Base-by-base conservation (phyloP, 768 basidiomycete genomes). In the Bullera alba region DNA sequence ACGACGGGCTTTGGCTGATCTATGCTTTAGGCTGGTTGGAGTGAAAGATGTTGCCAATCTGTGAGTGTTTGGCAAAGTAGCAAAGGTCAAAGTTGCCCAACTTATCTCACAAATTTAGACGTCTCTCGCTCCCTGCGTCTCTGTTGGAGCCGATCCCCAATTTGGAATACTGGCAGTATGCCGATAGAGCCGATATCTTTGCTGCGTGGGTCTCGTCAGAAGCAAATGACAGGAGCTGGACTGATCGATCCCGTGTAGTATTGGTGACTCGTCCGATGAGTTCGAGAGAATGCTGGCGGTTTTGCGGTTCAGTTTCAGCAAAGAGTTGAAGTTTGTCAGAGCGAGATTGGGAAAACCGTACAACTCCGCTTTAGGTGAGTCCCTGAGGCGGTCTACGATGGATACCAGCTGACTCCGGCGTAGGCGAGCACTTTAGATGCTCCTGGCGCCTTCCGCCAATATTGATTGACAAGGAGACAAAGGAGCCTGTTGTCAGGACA, bases 31-130 rank as follows among this genome's bases (percentile, higher is more conserved):
- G 29, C 53, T 70, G 32, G 77, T 95, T 27, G 91, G 90, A 5
- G 89, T 93, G 37, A 91, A 92, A 75, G 92, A 95, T 69, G 87
- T 96, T 55, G 91, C 90, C 55, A 79, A 90, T 27, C 87, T 95
- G 91, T 91, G 62, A 53, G 83, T 80, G 23, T 12, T 37, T 16
- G 23, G 12, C 34, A 32, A 10, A 43, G 46, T 51, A 46, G 25
- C n/a, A n/a, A n/a, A n/a, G n/a, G n/a, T n/a, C n/a, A n/a, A n/a
- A n/a, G n/a, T n/a, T n/a, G n/a, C n/a, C n/a, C n/a, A n/a, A 34
- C n/a, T 8, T n/a, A 34, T n/a, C n/a, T 8, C 8, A 34, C 32
- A 52, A 35, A 47, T 23, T 21, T 41, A 95, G 91, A 81, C 87
- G 91, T 42, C 76, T 96, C 25, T 95, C 91, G 0, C 76, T 96